Evolutionary conservation across 805 yeast genomes (phyloP), one percentile per base, ranked within the genome.

Genomic region (Metschnikowia colocasiae): DNA sequence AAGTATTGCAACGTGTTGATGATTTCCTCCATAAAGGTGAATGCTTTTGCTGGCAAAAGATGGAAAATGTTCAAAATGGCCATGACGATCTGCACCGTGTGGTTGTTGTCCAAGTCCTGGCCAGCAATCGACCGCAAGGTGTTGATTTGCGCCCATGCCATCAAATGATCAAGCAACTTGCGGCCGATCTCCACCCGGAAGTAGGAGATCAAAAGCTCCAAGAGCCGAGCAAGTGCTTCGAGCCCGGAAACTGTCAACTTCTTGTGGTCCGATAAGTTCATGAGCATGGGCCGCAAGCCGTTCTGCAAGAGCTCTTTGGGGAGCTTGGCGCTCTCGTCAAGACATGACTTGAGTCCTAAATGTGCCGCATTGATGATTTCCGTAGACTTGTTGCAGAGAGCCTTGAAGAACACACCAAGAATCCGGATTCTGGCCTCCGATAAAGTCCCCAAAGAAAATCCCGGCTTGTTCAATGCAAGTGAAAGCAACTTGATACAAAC

Each of bases 151-250:
- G 97, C 95, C 96, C 97, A 91, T 0, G 97, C 96, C 79, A 84
- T 85, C 54, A 94, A 73, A 65, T 94, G 99, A 60, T 94, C 98
- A 27, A 95, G 75, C 43, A 94, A 69, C 59, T 94, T 94, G 42
- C 90, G 79, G 27, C 99, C 99, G 55, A 94, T 92, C 63, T 94
- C 99, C 16, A 95, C 97, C 62, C 95, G 86, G 74, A 94, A 94
- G 59, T 94, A 92, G 3, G 95, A 88, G 30, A 92, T 90, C 54
- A 94, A 71, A 19, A 95, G 71, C 59, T 92, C 97, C 35, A 94
- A 73, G 27, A 94, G 73, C 37, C 95, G 74, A 0, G 97, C 95
- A 19, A 94, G 72, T 0, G 98, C 97, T 59, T 92, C 96, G 16
- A 94, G 71, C 1, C 97, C 97, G 1, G 88, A 78, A 1, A 88